Evolutionary conservation across 73 alveolate species (phyloP).

Genomic region (Symbiodinium pilosum): DNA sequence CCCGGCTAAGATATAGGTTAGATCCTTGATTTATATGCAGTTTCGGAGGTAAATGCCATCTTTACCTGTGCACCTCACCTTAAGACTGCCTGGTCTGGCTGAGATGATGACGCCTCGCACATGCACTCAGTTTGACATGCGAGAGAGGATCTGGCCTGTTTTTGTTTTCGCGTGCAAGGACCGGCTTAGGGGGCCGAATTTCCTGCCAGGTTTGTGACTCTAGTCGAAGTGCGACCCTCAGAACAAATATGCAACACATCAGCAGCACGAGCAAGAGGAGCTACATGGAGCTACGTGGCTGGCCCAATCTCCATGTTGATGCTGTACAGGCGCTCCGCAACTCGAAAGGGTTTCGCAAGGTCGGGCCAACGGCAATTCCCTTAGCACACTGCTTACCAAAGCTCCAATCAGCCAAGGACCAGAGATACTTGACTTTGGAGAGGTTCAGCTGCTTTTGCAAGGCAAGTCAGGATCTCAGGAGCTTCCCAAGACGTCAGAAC

Average conservation of each 20-base stretch:
- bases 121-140: conserved; percentile 32
- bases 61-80: too few species aligned
- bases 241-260: too few species aligned
- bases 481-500: too few species aligned
- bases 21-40: not conserved
- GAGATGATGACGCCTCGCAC: conserved; percentile 90
- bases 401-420: not conserved
- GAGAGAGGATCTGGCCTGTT: not conserved
- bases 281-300: too few species aligned
- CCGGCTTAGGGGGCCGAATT: not conserved
- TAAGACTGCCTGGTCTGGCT: not conserved
- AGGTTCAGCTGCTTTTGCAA: conserved; percentile 71
- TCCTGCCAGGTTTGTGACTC: conserved; percentile 47
- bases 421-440: conserved; percentile 43
- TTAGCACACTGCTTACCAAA: not conserved
- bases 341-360: not conserved
- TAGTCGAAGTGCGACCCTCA: conserved; percentile 13
- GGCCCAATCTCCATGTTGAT: too few species aligned
- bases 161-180: not conserved
- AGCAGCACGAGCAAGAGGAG: too few species aligned
- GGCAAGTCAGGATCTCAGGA: not conserved
- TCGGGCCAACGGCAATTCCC: not conserved
- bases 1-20: not conserved
- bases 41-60: too few species aligned
- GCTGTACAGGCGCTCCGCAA: not conserved